These are phyloP conservation scores for Neocatenulostroma microsporum DNA, from an alignment of 2,329 filamentous ascomycete species.

Conservation along the genomic window DNA sequence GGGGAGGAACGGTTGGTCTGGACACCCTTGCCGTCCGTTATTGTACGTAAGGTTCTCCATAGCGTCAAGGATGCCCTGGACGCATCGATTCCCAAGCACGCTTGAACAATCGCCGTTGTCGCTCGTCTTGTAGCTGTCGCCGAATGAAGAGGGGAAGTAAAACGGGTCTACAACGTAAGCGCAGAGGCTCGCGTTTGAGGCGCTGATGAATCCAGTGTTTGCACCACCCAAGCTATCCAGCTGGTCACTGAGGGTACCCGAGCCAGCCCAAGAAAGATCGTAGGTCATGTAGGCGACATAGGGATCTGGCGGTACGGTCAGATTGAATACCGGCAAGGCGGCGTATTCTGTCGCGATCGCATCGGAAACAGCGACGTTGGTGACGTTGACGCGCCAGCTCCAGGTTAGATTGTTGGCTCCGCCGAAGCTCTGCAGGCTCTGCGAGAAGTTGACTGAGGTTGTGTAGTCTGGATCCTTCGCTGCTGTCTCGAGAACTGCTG, in stretches of 20 bases:
- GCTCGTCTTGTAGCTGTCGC: not conserved
- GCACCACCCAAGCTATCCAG: not conserved
- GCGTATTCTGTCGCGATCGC: too few relatives aligned
- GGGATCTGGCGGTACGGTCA: not conserved
- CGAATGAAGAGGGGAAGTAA: too few relatives aligned
- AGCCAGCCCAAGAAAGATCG: not conserved
- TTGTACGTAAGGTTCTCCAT: not conserved
- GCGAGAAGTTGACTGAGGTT: too few relatives aligned
- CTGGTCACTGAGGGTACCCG: not conserved
- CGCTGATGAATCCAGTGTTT: not conserved
- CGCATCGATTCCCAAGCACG: slow-evolving; percentile 1
- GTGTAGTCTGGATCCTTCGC: too few relatives aligned
- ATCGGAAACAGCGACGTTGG: slow-evolving; percentile 1
- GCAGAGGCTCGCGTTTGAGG: too few relatives aligned
- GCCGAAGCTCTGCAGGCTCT: too few relatives aligned
- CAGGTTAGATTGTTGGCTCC: not conserved
- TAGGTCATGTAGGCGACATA: slow-evolving; percentile 3
- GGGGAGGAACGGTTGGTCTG: too few relatives aligned
- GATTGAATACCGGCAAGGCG: not conserved
- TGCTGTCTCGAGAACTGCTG: too few relatives aligned
- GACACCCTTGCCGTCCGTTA: not conserved
- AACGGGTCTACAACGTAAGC: slow-evolving; percentile 1
- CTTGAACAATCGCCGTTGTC: not conserved
- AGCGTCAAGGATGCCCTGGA: not conserved
- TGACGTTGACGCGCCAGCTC: slow-evolving; percentile 1